Percentiles rank a stretch among this genome's conserved stretches.
These are phyloP conservation scores for Cercophora scortea DNA, from an alignment of 495 filamentous ascomycete species.

Conservation along the genomic window DNA sequence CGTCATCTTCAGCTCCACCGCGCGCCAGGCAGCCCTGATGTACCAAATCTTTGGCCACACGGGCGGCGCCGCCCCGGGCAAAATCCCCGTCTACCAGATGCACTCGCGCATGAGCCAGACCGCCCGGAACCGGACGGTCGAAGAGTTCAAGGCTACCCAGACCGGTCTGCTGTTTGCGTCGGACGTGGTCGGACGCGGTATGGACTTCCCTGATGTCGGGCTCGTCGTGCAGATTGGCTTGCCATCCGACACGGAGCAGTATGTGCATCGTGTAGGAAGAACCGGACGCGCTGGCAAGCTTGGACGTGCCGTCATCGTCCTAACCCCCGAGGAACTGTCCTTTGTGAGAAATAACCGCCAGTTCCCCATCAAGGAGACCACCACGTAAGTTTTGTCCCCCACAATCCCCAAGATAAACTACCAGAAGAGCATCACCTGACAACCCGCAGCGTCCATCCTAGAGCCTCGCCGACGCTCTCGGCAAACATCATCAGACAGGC, in stretches of 20 bases:
- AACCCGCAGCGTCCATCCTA: constrained; percentile 10
- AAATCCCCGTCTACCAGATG: constrained; percentile 81
- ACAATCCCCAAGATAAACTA: background rate
- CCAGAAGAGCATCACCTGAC: background rate
- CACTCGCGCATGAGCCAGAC: constrained; percentile 54
- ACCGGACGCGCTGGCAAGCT: constrained; percentile 75
- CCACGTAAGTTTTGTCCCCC: constrained; percentile 8
- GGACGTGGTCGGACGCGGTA: constrained; percentile 81
- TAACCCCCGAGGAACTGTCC: constrained; percentile 75
- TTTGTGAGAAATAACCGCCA: constrained; percentile 17
- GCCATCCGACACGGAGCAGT: constrained; percentile 65
- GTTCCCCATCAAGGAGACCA: constrained; percentile 22
- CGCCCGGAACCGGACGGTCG: constrained; percentile 67
- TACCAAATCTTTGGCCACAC: constrained; percentile 54
- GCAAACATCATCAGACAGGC: constrained; percentile 14
- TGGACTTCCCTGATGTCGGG: constrained; percentile 68
- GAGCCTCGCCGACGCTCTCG: constrained; percentile 13
- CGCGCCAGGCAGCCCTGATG: constrained; percentile 95
- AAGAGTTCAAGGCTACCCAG: constrained; percentile 74
- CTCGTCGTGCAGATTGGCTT: constrained; percentile 90
- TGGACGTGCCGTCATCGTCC: constrained; percentile 81
- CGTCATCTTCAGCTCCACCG: constrained; percentile 98
- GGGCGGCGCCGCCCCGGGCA: constrained; percentile 72
- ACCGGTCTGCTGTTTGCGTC: constrained; percentile 82
- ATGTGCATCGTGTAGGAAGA: constrained; percentile 88